Evolutionary conservation across 148 eudicot species (phyloP).

Genomic region (Oxyria digyna): DNA sequence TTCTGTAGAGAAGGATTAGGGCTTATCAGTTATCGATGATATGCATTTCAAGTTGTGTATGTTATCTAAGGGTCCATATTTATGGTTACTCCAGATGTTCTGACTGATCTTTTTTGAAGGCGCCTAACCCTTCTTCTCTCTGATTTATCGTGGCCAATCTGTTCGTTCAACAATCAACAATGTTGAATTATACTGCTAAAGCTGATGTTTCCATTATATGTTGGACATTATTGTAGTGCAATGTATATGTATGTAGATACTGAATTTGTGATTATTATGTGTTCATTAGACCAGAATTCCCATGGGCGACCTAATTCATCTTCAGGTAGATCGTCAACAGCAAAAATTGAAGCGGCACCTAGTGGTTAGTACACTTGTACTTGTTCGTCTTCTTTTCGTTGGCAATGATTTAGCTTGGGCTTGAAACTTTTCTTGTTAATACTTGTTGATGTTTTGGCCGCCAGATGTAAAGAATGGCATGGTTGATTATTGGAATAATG

Average conservation of each 20-base stretch:
- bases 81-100: background rate
- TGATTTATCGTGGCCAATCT: background rate
- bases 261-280: background rate
- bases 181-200: background rate
- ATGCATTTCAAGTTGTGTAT: background rate
- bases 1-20: background rate
- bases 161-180: background rate
- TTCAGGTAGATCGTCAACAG: slow-evolving; percentile 32
- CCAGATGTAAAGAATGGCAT: slow-evolving; percentile 26
- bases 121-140: background rate
- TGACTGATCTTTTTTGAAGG: background rate
- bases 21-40: background rate
- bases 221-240: background rate
- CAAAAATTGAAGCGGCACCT: slow-evolving; percentile 24
- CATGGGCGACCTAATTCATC: slow-evolving; percentile 51
- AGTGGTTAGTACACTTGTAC: slow-evolving; percentile 19
- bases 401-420: slow-evolving; percentile 5
- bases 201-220: background rate
- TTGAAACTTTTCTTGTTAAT: too few species aligned
- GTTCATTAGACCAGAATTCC: slow-evolving; percentile 30
- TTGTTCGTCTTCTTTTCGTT: background rate
- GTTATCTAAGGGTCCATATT: background rate
- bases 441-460: too few species aligned
- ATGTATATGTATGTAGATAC: background rate
- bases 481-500: slow-evolving; percentile 41